A percentile compares a stretch with the other conserved stretches of the same genome.
Conservation (phyloP, 2,329 filamentous ascomycete genomes). For the Myriosclerotinia curreyana region DNA sequence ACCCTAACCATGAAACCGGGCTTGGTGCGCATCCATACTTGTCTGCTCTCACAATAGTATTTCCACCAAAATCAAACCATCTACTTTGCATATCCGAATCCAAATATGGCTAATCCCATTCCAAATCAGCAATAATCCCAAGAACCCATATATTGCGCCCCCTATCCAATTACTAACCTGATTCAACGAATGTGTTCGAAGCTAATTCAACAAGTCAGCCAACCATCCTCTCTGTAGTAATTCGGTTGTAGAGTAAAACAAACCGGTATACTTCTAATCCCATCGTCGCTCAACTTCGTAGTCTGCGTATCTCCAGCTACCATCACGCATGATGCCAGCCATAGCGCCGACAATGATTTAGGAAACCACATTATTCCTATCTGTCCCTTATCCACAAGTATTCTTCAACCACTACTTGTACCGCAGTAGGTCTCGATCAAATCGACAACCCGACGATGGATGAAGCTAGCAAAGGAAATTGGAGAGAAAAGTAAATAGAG, state of each 20-base stretch:
- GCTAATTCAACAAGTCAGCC: conserved; percentile 47
- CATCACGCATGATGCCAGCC: conserved; percentile 40
- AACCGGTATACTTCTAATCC: conserved; percentile 65
- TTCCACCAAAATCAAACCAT: conserved; percentile 98
- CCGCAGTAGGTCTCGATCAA: not conserved
- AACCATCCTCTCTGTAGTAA: not conserved
- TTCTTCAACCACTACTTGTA: not conserved
- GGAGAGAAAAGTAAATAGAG: conserved; percentile 8
- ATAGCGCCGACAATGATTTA: conserved; percentile 33
- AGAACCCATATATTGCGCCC: not conserved
- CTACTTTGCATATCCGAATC: conserved; percentile 97
- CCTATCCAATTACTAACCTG: conserved; percentile 56
- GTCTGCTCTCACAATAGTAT: conserved; percentile 76
- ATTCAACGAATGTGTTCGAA: conserved; percentile 81
- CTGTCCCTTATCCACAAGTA: conserved; percentile 5
- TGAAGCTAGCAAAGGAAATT: not conserved
- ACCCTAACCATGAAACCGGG: not conserved
- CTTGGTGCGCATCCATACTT: conserved; percentile 50
- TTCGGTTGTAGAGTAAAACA: conserved; percentile 35
- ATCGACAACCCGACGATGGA: not conserved
- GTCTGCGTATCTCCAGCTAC: conserved; percentile 37
- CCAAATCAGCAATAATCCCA: conserved; percentile 23
- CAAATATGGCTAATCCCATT: conserved; percentile 72
- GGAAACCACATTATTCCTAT: conserved; percentile 37
- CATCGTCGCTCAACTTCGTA: conserved; percentile 39